phyloP scores from a whole-genome alignment of 441 rosid genomes.

The Pelargonium myrrhifolium region DNA sequence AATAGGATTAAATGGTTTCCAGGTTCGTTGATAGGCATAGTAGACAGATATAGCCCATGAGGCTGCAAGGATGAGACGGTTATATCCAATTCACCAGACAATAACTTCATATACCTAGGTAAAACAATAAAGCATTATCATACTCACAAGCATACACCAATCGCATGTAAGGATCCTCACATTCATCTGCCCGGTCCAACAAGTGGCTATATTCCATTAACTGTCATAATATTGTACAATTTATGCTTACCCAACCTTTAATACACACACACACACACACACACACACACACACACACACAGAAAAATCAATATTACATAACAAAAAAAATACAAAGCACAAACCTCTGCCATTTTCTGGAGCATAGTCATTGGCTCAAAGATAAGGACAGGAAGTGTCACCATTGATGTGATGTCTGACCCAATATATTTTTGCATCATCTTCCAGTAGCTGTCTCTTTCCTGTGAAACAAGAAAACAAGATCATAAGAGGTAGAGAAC shows the following conservation, averaged over 20 bases:
- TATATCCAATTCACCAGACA: conserved; percentile 15
- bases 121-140: conserved; percentile 6
- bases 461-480: conserved; percentile 26
- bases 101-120: conserved; percentile 4
- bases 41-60: conserved; percentile 88
- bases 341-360: conserved; percentile 69
- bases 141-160: conserved; percentile 52
- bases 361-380: conserved; percentile 77
- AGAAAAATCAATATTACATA: conserved; percentile 3
- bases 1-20: conserved; percentile 98
- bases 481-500: background rate
- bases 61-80: conserved; percentile 40
- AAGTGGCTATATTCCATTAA: conserved; percentile 57
- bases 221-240: conserved; percentile 22
- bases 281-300: no score
- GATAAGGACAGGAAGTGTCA: conserved; percentile 58
- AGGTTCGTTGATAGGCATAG: conserved; percentile 74
- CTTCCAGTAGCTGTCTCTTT: conserved; percentile 64
- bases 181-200: conserved; percentile 58
- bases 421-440: conserved; percentile 67
- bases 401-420: conserved; percentile 59
- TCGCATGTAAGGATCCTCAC: conserved; percentile 57
- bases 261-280: no score
- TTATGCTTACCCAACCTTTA: background rate
- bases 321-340: conserved; percentile 7